Conservation (phyloP, 2,329 filamentous ascomycete genomes). For the Calonectria multiphialidica region DNA sequence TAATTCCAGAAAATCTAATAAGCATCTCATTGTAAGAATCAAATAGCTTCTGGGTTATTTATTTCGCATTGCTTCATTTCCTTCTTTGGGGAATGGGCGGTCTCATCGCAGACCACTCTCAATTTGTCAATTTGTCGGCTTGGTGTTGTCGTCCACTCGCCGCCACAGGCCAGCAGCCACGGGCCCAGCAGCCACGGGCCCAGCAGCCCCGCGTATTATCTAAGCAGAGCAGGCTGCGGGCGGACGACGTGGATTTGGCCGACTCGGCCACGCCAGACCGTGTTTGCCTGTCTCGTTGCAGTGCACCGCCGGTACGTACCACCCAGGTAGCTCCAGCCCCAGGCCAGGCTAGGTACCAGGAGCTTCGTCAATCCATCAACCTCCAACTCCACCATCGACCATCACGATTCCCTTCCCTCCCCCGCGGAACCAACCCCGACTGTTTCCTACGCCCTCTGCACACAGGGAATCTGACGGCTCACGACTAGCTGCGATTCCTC, state of each 20-base stretch:
- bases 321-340: conserved; percentile 29
- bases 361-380: conserved; percentile 28
- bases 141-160: background rate
- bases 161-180: too few species aligned
- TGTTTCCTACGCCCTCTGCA: background rate
- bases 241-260: conserved; percentile 20
- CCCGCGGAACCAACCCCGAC: conserved; percentile 4
- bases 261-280: conserved; percentile 23
- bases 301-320: conserved; percentile 38
- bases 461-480: background rate
- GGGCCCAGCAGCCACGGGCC: too few species aligned
- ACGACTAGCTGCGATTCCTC: background rate
- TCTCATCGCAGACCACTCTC: background rate
- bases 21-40: too few species aligned
- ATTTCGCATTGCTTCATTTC: background rate
- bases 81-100: background rate
- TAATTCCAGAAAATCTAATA: too few species aligned
- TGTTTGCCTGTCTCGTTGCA: conserved; percentile 50
- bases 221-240: conserved; percentile 23
- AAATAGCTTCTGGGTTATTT: too few species aligned
- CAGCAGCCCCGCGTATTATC: background rate
- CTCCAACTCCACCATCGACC: conserved; percentile 31
- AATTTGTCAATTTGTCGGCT: background rate
- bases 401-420: conserved; percentile 32
- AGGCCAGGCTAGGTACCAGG: conserved; percentile 28